Evolutionary conservation across 2,329 filamentous ascomycete species (phyloP), one percentile per base, ranked within the genome.

Genomic region (Sphaceloma murrayae): DNA sequence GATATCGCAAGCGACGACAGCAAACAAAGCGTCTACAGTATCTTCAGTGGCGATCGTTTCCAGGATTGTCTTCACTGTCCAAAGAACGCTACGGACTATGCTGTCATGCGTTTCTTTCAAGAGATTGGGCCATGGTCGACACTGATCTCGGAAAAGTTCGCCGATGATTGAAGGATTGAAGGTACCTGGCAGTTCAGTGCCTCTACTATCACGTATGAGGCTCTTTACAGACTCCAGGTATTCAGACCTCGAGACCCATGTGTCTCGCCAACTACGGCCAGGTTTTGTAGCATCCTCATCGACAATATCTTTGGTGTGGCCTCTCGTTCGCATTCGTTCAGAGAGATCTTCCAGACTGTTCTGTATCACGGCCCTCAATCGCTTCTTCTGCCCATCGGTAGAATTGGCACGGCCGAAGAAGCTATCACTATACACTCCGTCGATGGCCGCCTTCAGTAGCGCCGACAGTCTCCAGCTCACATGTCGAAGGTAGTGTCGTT

Each of bases 291-390:
- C n/a, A 27, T 27, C 26, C 10, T 9, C 18, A 11, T 48, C 43
- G 3, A 53, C 19, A 34, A 73, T 64, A 1, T 53, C 38, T 10
- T 58, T 60, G 5, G 52, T 56, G 34, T 70, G 64, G 0, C 74
- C 73, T 0, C 50, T 36, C 0, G 49, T 30, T 0, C 53, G 50
- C 55, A 77, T 68, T 0, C 58, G 36, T 0, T 62, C 50, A 0
- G 67, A 58, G 46, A 78, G 78, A 0, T 60, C 55, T 0, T 56
- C 47, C 34, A 69, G 66, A 1, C 65, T 54, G 30, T 72, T 68
- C 45, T 77, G 74, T 2, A 77, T 58, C 0, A 72, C 61, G 0
- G 74, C 73, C 0, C 75, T 64, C 3, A 79, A 59, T 0, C 74
- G 66, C 26, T 64, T 69, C 27, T 56, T 51, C 21, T 61, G 39